phyloP scores from a whole-genome alignment of 495 filamentous ascomycete genomes.

The Xylaria acuta region DNA sequence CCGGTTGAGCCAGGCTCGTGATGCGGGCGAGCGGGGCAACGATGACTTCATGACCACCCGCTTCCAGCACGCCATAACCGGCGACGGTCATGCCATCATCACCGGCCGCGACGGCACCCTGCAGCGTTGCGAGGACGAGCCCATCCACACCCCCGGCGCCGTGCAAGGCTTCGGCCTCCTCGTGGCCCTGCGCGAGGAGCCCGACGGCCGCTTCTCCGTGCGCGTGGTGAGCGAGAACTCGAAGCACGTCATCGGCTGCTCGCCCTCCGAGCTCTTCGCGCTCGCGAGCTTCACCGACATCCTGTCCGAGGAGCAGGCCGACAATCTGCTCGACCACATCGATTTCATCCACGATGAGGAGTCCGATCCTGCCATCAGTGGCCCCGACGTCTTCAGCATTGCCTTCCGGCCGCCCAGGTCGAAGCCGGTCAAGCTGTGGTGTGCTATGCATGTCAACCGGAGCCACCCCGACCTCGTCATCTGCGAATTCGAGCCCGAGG shows the following conservation, averaged over 20 bases:
- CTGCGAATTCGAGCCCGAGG: constrained; percentile 91
- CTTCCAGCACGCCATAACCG: constrained; percentile 80
- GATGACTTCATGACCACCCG: constrained; percentile 64
- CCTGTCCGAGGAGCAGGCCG: constrained; percentile 79
- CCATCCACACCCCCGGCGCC: constrained; percentile 91
- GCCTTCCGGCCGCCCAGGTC: constrained; percentile 64
- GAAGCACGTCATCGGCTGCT: constrained; percentile 75
- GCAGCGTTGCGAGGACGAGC: constrained; percentile 89
- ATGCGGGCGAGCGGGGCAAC: constrained; percentile 39
- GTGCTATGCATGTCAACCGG: constrained; percentile 78
- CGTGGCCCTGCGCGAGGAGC: constrained; percentile 75
- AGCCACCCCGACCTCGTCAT: constrained; percentile 74
- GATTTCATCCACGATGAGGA: constrained; percentile 86
- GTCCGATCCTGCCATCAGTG: constrained; percentile 71
- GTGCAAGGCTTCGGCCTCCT: constrained; percentile 84
- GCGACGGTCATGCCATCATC: constrained; percentile 84
- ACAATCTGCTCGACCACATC: constrained; percentile 82
- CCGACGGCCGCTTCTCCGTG: constrained; percentile 70
- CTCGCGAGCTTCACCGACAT: constrained; percentile 80
- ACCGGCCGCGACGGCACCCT: constrained; percentile 76
- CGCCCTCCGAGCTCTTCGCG: constrained; percentile 77
- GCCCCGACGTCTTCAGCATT: constrained; percentile 86
- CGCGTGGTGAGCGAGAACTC: constrained; percentile 90
- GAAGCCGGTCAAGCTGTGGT: constrained; percentile 76
- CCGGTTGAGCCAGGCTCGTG: constrained; percentile 22